These are phyloP conservation scores for Moesziomyces parantarcticus DNA, from an alignment of 1,284 basidiomycete species.

Conservation along the genomic window DNA sequence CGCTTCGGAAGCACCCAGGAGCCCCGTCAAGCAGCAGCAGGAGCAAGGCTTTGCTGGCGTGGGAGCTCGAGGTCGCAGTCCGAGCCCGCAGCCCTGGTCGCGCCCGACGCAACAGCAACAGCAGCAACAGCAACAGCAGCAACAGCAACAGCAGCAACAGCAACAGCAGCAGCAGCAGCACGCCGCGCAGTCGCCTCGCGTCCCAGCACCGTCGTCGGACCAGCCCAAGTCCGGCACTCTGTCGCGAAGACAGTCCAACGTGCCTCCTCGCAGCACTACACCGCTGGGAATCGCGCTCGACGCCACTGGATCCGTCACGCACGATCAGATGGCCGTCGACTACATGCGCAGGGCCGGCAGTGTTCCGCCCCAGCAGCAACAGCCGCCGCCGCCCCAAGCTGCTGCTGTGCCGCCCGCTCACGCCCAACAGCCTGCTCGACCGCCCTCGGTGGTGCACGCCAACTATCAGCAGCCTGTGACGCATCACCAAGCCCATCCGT, in stretches of 20 bases:
- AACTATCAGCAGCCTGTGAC: conserved; percentile 29
- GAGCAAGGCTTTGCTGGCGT: conserved; percentile 61
- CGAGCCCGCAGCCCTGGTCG: conserved; percentile 60
- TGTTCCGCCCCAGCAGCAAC: conserved; percentile 73
- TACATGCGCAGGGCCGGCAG: conserved; percentile 70
- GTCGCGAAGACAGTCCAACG: conserved; percentile 33
- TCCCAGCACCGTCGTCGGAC: conserved; percentile 17
- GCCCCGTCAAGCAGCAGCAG: conserved; percentile 33
- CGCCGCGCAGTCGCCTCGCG: conserved; percentile 21
- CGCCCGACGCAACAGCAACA: conserved; percentile 41
- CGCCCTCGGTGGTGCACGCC: conserved; percentile 43
- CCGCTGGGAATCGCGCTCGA: conserved; percentile 81
- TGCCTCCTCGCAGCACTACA: conserved; percentile 62
- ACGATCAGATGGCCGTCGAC: conserved; percentile 80
- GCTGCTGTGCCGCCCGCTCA: conserved; percentile 7
- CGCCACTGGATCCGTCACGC: conserved; percentile 79
- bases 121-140: conserved; percentile 29
- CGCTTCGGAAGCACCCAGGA: conserved; percentile 16
- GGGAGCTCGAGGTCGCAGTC: conserved; percentile 59
- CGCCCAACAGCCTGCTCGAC: conserved; percentile 31
- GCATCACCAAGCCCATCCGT: conserved; percentile 53
- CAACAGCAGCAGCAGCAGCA: conserved; percentile 36
- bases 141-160: conserved; percentile 25
- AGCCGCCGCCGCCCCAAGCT: conserved; percentile 37
- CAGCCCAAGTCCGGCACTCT: conserved; percentile 41